Conservation (phyloP, 225 moss, liverwort and hornwort genomes). For the Polytrichum commune region DNA sequence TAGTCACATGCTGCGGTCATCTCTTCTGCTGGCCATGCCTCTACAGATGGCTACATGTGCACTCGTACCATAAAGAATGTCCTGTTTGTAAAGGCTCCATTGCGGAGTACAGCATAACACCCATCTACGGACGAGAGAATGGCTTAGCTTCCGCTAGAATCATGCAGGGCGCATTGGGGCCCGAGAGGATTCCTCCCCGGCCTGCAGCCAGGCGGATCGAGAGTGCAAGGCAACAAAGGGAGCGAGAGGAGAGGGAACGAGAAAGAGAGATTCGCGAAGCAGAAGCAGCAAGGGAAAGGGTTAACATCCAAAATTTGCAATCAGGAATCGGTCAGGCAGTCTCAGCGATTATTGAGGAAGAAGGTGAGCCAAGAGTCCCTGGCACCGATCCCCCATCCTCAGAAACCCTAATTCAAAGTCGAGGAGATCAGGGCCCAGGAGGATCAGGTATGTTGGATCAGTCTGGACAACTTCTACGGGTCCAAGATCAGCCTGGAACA, state of each 20-base stretch:
- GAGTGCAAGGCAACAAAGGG: conserved; percentile 62
- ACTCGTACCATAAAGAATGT: conserved; percentile 78
- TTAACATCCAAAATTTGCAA: conserved; percentile 16
- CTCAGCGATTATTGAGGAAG: conserved; percentile 26
- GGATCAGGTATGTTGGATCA: too few relatives aligned
- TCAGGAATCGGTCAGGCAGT: conserved; percentile 19
- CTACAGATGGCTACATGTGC: conserved; percentile 84
- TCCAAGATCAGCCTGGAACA: too few relatives aligned
- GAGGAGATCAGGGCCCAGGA: not conserved
- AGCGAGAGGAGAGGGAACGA: conserved; percentile 61
- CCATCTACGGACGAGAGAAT: conserved; percentile 77
- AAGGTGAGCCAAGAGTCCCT: conserved; percentile 22
- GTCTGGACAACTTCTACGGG: too few relatives aligned
- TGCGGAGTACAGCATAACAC: conserved; percentile 66
- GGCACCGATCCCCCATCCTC: conserved; percentile 17
- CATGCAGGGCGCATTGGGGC: conserved; percentile 35
- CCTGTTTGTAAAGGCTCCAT: conserved; percentile 83
- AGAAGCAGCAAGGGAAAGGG: conserved; percentile 52
- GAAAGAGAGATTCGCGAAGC: conserved; percentile 67
- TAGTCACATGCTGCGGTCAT: conserved; percentile 87
- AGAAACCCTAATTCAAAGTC: conserved; percentile 3
- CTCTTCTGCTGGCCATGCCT: conserved; percentile 92
- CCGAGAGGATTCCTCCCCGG: conserved; percentile 59
- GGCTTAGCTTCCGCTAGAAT: conserved; percentile 51
- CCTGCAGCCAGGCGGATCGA: conserved; percentile 64